A percentile compares a stretch with the other conserved stretches of the same genome.
Conservation (phyloP, 1,284 basidiomycete genomes). For the Leccinum ambiguum region DNA sequence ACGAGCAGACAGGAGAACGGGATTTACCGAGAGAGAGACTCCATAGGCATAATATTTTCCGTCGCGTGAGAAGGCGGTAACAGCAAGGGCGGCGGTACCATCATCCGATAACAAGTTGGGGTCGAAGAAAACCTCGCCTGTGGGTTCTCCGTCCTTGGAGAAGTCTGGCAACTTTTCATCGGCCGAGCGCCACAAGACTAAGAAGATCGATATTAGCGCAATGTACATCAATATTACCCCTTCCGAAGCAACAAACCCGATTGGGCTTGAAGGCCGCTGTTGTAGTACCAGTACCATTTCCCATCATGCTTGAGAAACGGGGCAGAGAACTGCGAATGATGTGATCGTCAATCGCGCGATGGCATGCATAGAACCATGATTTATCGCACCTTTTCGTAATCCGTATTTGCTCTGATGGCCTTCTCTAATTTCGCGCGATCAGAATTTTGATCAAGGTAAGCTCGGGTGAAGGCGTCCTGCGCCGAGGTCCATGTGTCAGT, state of each 20-base stretch:
- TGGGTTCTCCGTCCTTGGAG: conserved; percentile 41
- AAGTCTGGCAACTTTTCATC: conserved; percentile 53
- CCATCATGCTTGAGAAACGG: conserved; percentile 63
- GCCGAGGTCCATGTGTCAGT: conserved; percentile 63
- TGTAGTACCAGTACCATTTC: conserved; percentile 78
- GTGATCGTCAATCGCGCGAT: conserved; percentile 5
- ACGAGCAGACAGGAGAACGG: conserved; percentile 6
- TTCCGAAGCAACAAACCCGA: conserved; percentile 40
- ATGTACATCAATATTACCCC: not conserved
- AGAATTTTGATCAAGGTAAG: conserved; percentile 60
- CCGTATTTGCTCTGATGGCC: conserved; percentile 59
- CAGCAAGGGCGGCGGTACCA: conserved; percentile 66
- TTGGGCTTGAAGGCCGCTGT: conserved; percentile 70
- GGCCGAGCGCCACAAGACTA: conserved; percentile 68
- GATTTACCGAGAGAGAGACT: conserved; percentile 63
- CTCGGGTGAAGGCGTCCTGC: conserved; percentile 61
- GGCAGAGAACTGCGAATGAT: conserved; percentile 50
- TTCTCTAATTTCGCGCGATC: conserved; percentile 58
- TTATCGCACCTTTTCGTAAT: conserved; percentile 66
- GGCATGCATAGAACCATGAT: not conserved
- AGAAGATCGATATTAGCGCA: conserved; percentile 10
- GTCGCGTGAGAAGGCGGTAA: conserved; percentile 60
- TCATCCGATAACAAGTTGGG: conserved; percentile 72
- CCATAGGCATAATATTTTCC: conserved; percentile 78
- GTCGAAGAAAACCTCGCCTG: conserved; percentile 77